Conservation (phyloP, 2,329 filamentous ascomycete species). For the Xylaria sp. region DNA sequence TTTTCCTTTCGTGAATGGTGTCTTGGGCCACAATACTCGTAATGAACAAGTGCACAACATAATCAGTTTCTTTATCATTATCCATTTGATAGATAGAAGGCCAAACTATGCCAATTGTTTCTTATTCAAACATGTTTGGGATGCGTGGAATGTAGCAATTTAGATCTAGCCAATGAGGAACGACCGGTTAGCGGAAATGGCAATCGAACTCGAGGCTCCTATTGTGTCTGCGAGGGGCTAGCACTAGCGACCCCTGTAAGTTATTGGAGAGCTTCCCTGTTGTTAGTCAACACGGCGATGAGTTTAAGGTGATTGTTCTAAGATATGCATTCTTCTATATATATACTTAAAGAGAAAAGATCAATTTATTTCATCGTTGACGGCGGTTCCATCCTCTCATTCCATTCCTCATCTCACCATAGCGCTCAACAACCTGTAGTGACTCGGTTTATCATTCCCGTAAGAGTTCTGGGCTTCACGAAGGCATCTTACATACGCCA, state of each 20-base stretch:
- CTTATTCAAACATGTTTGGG: background rate
- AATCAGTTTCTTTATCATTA: background rate
- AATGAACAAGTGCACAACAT: too few species aligned
- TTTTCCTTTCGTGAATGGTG: background rate
- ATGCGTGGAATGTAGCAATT: too few species aligned
- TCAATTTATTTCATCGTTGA: too few species aligned
- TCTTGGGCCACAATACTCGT: too few species aligned
- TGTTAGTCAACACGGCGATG: background rate
- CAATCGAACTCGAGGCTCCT: background rate
- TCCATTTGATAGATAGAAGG: too few species aligned
- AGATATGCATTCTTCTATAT: background rate
- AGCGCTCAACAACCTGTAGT: background rate
- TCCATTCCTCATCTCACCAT: background rate
- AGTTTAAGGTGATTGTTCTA: background rate
- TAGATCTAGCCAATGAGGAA: too few species aligned
- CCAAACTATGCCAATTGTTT: background rate
- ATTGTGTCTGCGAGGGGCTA: background rate
- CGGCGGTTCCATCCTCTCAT: background rate
- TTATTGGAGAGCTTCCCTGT: background rate
- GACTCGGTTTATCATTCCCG: background rate
- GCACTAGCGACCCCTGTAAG: background rate
- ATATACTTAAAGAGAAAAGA: background rate
- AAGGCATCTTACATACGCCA: background rate
- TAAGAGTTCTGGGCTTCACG: background rate
- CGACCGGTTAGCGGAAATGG: background rate